Base-by-base conservation (phyloP, 208 protist species). In the Crithidia sp. region DNA sequence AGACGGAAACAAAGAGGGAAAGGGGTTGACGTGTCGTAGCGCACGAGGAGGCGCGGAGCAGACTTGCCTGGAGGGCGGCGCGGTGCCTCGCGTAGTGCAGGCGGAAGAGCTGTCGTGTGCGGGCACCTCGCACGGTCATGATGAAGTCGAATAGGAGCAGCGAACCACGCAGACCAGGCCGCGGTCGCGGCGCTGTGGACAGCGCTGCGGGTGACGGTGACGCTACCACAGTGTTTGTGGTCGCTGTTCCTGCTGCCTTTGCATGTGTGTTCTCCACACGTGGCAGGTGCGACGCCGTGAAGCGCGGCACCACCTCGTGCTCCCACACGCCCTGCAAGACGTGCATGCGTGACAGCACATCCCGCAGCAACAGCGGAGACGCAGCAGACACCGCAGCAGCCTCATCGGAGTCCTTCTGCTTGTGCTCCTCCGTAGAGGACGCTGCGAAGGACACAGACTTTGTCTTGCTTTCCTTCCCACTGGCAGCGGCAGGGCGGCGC, bases 101-200 rank as follows among this genome's bases (percentile, higher is more conserved):
- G 39, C 60, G 49, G 28, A 88, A 85, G 7, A 88, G 60, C 2
- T 70, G 70, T 36, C 64, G 67, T 7, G 78, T 84, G 12, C 36
- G 64, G 37, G 62, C 72, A 52, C 73, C 61, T 43, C 71, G 71
- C 13, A 53, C 63, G 72, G 54, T 73, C 67, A 76, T 82, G 50
- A 85, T 71, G 17, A 85, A 88, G 66, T 84, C 79, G 6, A 79
- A 54, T 3, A 88, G 67, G 5, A 88, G 61, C 41, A 77, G 72
- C 50, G 78, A 53, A 2, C 75, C 79, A 13, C 68, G 67, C 8
- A 85, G 79, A 7, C 61, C 43, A 1, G 60, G 52, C 4, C 55
- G 62, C 14, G 41, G 56, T 10, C 52, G 37, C 28, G 36, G 9
- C 0, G 13, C 43, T 64, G 5, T 5, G 9, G 37, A 45, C 7